Evolutionary conservation across 2,329 filamentous ascomycete genomes (phyloP).

Genomic region (Sporothrix euskadiensis): DNA sequence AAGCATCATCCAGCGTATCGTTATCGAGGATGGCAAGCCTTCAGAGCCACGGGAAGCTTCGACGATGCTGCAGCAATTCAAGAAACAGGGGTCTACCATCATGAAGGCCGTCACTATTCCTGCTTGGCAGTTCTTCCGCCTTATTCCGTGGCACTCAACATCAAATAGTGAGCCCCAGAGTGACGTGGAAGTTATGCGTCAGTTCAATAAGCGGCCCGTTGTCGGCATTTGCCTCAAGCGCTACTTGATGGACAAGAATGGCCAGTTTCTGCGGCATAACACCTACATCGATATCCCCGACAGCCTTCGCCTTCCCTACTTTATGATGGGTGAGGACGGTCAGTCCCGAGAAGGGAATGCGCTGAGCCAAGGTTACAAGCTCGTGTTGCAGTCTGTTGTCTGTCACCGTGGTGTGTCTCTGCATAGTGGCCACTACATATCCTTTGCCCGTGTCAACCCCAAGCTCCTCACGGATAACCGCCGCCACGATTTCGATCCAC

Average conservation of each 20-base stretch:
- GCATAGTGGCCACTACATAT: constrained; percentile 87
- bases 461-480: constrained; percentile 62
- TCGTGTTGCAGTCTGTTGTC: constrained; percentile 86
- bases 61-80: constrained; percentile 47
- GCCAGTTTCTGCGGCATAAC: constrained; percentile 68
- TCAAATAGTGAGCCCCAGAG: constrained; percentile 54
- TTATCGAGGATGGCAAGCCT: constrained; percentile 53
- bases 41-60: constrained; percentile 43
- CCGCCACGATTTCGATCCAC: constrained; percentile 56
- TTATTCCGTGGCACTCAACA: constrained; percentile 87
- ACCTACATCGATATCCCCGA: constrained; percentile 89
- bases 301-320: constrained; percentile 79
- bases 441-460: constrained; percentile 75
- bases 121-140: constrained; percentile 94
- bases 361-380: constrained; percentile 86
- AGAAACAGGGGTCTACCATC: constrained; percentile 51
- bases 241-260: constrained; percentile 73
- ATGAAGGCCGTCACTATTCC: constrained; percentile 89
- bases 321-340: constrained; percentile 75
- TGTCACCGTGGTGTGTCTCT: constrained; percentile 87
- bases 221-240: constrained; percentile 91
- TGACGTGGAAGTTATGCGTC: constrained; percentile 81
- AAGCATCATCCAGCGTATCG: constrained; percentile 63
- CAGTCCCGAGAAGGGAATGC: constrained; percentile 60
- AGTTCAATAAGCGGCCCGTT: constrained; percentile 82